Evolutionary conservation across 1,284 basidiomycete genomes (phyloP).

Genomic region (Puccinia polysora): DNA sequence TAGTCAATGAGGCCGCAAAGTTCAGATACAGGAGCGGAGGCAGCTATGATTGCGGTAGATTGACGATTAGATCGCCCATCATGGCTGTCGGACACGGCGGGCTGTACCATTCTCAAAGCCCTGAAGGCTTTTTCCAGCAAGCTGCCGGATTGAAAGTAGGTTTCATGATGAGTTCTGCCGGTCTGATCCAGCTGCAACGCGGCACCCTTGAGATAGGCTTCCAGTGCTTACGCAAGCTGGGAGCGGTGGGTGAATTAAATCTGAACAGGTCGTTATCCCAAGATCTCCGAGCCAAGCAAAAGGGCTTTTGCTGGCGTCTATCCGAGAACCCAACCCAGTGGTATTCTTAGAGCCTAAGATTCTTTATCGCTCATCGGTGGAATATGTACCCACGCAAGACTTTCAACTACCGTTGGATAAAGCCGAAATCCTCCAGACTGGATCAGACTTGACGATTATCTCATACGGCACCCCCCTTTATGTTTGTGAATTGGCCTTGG

Average conservation of each 20-base stretch:
- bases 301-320: conserved; percentile 74
- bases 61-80: conserved; percentile 81
- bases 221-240: not conserved
- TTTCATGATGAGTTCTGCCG: conserved; percentile 2
- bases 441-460: conserved; percentile 77
- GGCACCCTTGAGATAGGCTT: not conserved
- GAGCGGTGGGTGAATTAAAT: not conserved
- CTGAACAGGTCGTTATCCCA: conserved; percentile 71
- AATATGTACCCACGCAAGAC: conserved; percentile 85
- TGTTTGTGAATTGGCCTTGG: conserved; percentile 74
- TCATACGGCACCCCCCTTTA: conserved; percentile 90
- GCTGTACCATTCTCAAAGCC: conserved; percentile 87
- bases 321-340: conserved; percentile 86
- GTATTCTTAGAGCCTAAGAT: conserved; percentile 94
- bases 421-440: conserved; percentile 69
- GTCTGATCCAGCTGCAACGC: not conserved
- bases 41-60: conserved; percentile 70
- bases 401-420: conserved; percentile 72
- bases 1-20: conserved; percentile 94
- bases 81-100: conserved; percentile 91
- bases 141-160: conserved; percentile 79
- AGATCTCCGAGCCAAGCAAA: conserved; percentile 91
- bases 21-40: conserved; percentile 84
- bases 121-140: conserved; percentile 88
- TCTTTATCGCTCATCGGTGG: conserved; percentile 79